Conservation (phyloP, 2,329 filamentous ascomycete genomes). For the Coniochaeta pulveracea region DNA sequence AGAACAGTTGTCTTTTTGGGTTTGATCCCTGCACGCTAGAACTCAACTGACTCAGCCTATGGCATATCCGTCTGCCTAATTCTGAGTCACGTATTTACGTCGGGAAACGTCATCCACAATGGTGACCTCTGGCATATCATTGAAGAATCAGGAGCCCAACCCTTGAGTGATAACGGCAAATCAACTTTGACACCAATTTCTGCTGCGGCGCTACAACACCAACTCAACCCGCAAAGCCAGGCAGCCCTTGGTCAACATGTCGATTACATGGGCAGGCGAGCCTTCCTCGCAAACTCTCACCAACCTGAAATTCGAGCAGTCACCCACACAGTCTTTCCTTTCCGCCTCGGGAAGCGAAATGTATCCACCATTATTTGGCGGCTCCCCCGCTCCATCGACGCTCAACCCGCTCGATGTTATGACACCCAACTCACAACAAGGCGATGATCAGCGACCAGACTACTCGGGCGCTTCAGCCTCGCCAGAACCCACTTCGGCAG, state of each 20-base stretch:
- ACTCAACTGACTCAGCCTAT: too few relatives aligned
- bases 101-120: too few relatives aligned
- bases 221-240: too few relatives aligned
- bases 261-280: conserved; percentile 25
- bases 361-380: conserved; percentile 35
- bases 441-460: conserved; percentile 18
- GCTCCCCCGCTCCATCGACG: conserved; percentile 18
- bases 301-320: conserved; percentile 39
- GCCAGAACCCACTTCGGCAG: conserved; percentile 17
- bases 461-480: conserved; percentile 10
- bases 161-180: too few relatives aligned
- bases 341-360: conserved; percentile 36
- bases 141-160: too few relatives aligned
- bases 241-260: conserved; percentile 26
- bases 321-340: conserved; percentile 41
- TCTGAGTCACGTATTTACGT: too few relatives aligned
- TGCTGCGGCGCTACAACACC: background rate
- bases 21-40: too few relatives aligned
- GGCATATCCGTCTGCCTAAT: too few relatives aligned
- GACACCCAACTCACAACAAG: conserved; percentile 30
- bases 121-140: too few relatives aligned
- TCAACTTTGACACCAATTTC: conserved; percentile 1
- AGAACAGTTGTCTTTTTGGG: too few relatives aligned
- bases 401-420: conserved; percentile 37
- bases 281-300: too few relatives aligned